Evolutionary conservation across 257 asterid genomes (phyloP).

Genomic region (Penstemon barbatus): DNA sequence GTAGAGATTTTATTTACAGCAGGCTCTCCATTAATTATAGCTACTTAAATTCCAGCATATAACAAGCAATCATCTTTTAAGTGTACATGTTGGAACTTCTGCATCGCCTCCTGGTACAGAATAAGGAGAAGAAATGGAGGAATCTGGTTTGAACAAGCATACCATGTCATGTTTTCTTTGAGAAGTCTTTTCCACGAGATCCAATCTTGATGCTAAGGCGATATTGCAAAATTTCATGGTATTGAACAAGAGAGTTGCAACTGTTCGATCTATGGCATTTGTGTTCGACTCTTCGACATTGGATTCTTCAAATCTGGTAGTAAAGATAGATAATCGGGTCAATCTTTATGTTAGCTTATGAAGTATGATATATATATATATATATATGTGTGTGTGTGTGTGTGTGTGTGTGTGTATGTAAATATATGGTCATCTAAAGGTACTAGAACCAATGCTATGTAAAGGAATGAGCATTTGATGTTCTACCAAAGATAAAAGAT

Average conservation of each 20-base stretch:
- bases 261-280: slow-evolving; percentile 49
- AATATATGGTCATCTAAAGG: background rate
- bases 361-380: background rate
- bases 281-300: slow-evolving; percentile 17
- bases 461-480: background rate
- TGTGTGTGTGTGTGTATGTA: no score
- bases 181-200: no score
- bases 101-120: slow-evolving; percentile 21
- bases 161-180: no score
- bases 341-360: background rate
- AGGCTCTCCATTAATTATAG: no score
- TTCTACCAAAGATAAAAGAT: background rate
- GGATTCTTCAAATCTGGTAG: slow-evolving; percentile 32
- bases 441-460: background rate
- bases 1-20: no score
- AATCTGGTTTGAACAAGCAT: slow-evolving; percentile 14
- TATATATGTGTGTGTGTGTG: no score
- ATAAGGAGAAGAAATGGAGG: slow-evolving; percentile 10
- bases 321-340: background rate
- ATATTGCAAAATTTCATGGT: slow-evolving; percentile 24
- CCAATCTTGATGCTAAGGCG: background rate
- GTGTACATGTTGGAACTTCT: slow-evolving; percentile 30
- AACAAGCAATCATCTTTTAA: no score
- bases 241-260: slow-evolving; percentile 47
- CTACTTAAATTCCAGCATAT: no score